Conservation (phyloP, 2,329 filamentous ascomycete genomes). For the Dothideomycetidae sp. region DNA sequence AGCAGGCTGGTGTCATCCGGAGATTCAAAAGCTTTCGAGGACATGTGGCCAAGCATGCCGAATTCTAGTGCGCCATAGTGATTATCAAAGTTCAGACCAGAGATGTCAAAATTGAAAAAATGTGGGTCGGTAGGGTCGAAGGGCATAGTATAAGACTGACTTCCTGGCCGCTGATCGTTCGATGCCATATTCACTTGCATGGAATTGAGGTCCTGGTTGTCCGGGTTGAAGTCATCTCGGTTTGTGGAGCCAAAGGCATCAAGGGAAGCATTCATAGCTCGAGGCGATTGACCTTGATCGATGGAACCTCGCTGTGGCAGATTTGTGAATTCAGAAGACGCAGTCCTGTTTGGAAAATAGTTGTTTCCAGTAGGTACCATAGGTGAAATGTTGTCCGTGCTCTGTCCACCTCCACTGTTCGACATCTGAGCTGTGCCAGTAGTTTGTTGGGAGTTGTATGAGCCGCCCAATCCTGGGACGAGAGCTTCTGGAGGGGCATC, state of each 20-base stretch:
- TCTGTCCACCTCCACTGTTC: not conserved
- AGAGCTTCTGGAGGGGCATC: slow-evolving; percentile 84
- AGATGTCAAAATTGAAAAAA: slow-evolving; percentile 89
- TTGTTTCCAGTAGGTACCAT: slow-evolving; percentile 15
- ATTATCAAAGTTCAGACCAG: slow-evolving; percentile 87
- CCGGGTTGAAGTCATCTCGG: slow-evolving; percentile 3
- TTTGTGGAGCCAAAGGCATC: slow-evolving; percentile 39
- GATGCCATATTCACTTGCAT: slow-evolving; percentile 34
- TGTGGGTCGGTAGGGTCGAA: slow-evolving; percentile 89
- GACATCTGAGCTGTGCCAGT: slow-evolving; percentile 18
- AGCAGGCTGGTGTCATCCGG: slow-evolving; percentile 19
- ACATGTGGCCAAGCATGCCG: slow-evolving; percentile 92
- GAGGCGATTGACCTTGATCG: slow-evolving; percentile 26
- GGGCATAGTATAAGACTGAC: slow-evolving; percentile 35
- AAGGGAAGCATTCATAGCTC: slow-evolving; percentile 30
- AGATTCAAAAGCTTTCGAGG: slow-evolving; percentile 44
- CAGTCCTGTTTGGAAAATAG: slow-evolving; percentile 8
- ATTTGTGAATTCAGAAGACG: slow-evolving; percentile 8
- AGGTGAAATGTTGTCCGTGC: slow-evolving; percentile 4
- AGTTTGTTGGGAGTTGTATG: slow-evolving; percentile 35
- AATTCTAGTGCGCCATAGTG: slow-evolving; percentile 94
- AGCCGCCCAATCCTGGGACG: slow-evolving; percentile 66
- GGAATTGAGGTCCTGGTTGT: slow-evolving; percentile 33
- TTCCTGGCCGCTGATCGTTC: slow-evolving; percentile 29
- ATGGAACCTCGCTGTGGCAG: slow-evolving; percentile 12